These are phyloP conservation scores for Pleurotus djamor DNA, from an alignment of 768 basidiomycete species.

Conservation along the genomic window DNA sequence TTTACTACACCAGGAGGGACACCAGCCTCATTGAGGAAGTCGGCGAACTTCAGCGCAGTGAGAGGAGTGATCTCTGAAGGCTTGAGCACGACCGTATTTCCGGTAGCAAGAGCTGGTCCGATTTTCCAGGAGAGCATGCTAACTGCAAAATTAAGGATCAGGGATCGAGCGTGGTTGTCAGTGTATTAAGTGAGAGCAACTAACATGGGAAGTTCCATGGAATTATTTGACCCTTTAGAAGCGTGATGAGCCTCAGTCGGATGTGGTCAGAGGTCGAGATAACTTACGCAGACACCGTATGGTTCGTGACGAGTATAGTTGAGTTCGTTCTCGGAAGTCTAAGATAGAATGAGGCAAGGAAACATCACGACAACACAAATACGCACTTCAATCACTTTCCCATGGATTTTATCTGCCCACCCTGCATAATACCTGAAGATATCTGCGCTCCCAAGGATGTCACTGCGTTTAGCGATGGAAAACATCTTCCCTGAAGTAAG, in stretches of 20 bases:
- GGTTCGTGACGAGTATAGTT: slow-evolving; percentile 73
- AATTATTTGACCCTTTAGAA: slow-evolving; percentile 44
- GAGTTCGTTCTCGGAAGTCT: slow-evolving; percentile 55
- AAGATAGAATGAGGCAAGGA: slow-evolving; percentile 12
- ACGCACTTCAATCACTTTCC: slow-evolving; percentile 63
- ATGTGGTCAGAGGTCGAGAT: not conserved
- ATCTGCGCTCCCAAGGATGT: slow-evolving; percentile 44
- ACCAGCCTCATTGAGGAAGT: slow-evolving; percentile 53
- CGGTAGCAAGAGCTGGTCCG: slow-evolving; percentile 32
- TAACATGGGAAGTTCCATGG: slow-evolving; percentile 56
- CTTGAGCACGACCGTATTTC: slow-evolving; percentile 67
- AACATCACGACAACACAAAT: slow-evolving; percentile 15
- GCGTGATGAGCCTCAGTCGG: not conserved
- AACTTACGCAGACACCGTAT: slow-evolving; percentile 41
- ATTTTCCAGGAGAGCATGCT: slow-evolving; percentile 26
- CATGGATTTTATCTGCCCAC: slow-evolving; percentile 85
- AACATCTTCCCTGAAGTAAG: slow-evolving; percentile 51
- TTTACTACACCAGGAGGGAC: slow-evolving; percentile 67
- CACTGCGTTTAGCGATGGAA: slow-evolving; percentile 40
- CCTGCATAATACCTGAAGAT: slow-evolving; percentile 81
- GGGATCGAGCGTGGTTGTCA: not conserved
- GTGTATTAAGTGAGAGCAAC: not conserved
- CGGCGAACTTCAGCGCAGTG: slow-evolving; percentile 42
- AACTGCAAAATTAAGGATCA: not conserved
- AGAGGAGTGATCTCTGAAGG: slow-evolving; percentile 67